phyloP scores from a whole-genome alignment of 176 grass and related monocot species.

The Musa beccarii region DNA sequence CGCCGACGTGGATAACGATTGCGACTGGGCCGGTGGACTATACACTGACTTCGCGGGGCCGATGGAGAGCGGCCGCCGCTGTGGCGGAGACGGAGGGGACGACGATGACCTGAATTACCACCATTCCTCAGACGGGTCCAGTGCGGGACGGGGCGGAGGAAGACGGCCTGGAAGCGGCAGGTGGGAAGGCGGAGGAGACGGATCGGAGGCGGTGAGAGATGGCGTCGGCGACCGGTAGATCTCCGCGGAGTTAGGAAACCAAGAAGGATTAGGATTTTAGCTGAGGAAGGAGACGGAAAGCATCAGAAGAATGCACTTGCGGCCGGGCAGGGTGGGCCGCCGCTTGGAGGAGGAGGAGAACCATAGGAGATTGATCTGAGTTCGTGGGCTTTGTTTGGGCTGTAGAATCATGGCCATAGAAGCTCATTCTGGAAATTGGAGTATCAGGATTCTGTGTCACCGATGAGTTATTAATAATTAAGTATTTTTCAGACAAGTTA shows the following conservation, averaged over 20 bases:
- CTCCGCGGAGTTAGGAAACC: slow-evolving; percentile 3
- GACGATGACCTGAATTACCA: too few species aligned
- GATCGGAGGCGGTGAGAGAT: slow-evolving; percentile 1
- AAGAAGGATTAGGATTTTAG: neutral
- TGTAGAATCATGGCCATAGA: too few species aligned
- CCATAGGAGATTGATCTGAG: neutral
- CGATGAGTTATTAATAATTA: too few species aligned
- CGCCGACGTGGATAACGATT: too few species aligned
- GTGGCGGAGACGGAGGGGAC: neutral
- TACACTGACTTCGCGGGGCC: too few species aligned
- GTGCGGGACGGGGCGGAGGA: neutral
- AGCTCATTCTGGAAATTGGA: too few species aligned
- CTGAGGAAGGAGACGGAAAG: neutral
- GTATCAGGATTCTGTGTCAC: too few species aligned
- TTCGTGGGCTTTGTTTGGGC: too few species aligned
- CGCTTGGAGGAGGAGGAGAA: neutral
- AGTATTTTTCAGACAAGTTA: too few species aligned
- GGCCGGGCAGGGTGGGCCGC: neutral
- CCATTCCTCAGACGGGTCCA: neutral
- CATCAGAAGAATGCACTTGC: neutral
- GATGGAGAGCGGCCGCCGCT: too few species aligned
- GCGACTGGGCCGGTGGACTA: too few species aligned
- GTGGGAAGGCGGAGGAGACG: neutral
- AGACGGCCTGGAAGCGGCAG: slow-evolving; percentile 1
- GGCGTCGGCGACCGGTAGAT: slow-evolving; percentile 2